Conservation (phyloP, 306 rosid species). For the Leucaena leucocephala region DNA sequence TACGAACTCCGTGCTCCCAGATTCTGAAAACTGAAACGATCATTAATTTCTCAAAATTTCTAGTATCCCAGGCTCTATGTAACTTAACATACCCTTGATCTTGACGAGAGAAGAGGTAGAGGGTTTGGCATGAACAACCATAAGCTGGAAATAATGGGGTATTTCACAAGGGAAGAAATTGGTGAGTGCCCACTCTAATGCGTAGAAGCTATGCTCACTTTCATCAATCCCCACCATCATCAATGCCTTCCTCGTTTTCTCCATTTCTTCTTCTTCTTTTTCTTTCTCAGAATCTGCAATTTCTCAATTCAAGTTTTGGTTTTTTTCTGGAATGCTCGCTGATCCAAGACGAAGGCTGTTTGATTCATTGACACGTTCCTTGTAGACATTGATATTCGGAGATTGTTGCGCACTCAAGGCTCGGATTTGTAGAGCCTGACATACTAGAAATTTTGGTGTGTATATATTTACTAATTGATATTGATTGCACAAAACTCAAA, state of each 20-base stretch:
- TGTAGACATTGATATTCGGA: neutral
- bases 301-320: neutral
- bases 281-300: neutral
- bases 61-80: too few species aligned
- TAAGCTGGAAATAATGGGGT: constrained; percentile 2
- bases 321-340: neutral
- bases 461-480: too few species aligned
- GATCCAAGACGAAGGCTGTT: neutral
- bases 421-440: neutral
- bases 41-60: neutral
- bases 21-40: neutral
- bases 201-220: constrained; percentile 19
- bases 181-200: constrained; percentile 10
- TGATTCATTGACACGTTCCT: neutral
- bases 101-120: constrained; percentile 16
- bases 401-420: constrained; percentile 1
- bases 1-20: neutral
- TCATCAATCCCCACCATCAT: constrained; percentile 21
- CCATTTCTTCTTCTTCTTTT: neutral
- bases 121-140: constrained; percentile 17
- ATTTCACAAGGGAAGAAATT: constrained; percentile 11
- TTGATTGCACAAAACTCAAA: too few species aligned
- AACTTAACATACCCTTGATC: neutral
- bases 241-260: constrained; percentile 17
- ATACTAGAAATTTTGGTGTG: too few species aligned